A percentile compares a stretch with the other conserved stretches of the same genome.
Conservation (phyloP, 768 basidiomycete species). For the Auricularia heimuer region DNA sequence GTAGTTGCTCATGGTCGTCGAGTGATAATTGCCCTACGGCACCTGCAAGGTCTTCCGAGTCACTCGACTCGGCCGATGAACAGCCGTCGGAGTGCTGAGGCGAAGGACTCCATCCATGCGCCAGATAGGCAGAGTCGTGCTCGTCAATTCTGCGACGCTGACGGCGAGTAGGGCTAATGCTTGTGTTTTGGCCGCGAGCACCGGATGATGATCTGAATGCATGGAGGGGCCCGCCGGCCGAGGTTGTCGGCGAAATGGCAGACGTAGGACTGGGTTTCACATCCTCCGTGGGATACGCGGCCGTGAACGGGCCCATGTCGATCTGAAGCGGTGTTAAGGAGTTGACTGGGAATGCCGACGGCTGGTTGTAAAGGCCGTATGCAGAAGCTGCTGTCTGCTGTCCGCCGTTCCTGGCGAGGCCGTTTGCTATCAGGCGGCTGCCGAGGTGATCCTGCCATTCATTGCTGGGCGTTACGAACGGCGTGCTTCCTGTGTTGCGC, state of each 20-base stretch:
- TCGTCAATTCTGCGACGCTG: slow-evolving; percentile 42
- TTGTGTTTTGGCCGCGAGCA: background rate
- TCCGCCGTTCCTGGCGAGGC: background rate
- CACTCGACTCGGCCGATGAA: slow-evolving; percentile 2
- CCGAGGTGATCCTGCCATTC: slow-evolving; percentile 10
- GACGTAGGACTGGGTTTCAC: background rate
- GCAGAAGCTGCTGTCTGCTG: background rate
- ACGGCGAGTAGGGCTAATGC: background rate
- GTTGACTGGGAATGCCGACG: background rate
- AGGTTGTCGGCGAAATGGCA: background rate
- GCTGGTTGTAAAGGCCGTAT: background rate
- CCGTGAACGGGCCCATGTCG: background rate
- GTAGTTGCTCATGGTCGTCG: slow-evolving; percentile 78
- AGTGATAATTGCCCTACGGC: slow-evolving; percentile 80
- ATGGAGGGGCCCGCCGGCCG: background rate
- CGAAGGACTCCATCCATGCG: slow-evolving; percentile 56
- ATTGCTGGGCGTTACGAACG: slow-evolving; percentile 29
- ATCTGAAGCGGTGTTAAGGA: background rate
- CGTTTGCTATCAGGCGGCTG: background rate
- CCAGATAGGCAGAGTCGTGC: slow-evolving; percentile 19
- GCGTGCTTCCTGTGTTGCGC: background rate
- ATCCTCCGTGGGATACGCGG: background rate
- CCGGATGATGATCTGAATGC: background rate
- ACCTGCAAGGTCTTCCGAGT: slow-evolving; percentile 35
- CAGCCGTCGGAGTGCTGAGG: slow-evolving; percentile 28